Conservation (phyloP, 331 rosid genomes). For the Malus hybrid region DNA sequence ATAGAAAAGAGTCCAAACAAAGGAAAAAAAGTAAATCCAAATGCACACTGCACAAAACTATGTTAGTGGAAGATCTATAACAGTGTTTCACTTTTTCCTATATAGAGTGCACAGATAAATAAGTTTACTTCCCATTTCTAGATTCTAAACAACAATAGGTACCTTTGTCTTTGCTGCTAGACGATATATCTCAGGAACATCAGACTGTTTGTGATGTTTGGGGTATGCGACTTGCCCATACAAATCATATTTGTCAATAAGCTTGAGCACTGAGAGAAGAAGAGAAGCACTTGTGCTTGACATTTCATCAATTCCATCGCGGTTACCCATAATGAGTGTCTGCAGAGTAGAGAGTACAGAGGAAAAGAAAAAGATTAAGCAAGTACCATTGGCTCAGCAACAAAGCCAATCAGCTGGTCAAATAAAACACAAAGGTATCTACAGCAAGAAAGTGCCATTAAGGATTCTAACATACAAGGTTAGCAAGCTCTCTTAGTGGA, state of each 20-base stretch:
- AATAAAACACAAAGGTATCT: slow-evolving; percentile 18
- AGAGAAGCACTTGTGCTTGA: slow-evolving; percentile 88
- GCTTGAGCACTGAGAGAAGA: slow-evolving; percentile 90
- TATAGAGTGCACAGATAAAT: no score
- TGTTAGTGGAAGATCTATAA: no score
- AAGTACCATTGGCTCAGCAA: slow-evolving; percentile 10
- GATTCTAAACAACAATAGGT: background rate
- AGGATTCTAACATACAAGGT: slow-evolving; percentile 55
- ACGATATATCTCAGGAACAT: slow-evolving; percentile 93
- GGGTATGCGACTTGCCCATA: slow-evolving; percentile 99
- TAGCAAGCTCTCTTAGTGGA: slow-evolving; percentile 92
- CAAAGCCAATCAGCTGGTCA: slow-evolving; percentile 14
- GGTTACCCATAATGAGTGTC: slow-evolving; percentile 97
- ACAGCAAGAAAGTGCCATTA: slow-evolving; percentile 13
- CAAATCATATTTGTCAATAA: slow-evolving; percentile 90
- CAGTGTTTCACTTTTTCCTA: no score
- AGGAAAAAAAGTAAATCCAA: no score
- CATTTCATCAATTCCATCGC: slow-evolving; percentile 99
- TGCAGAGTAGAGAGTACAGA: slow-evolving; percentile 28
- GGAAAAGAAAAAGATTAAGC: slow-evolving; percentile 2
- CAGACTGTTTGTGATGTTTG: slow-evolving; percentile 94
- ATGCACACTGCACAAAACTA: no score
- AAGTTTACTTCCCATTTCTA: no score
- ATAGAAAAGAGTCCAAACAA: no score
- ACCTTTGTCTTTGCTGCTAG: slow-evolving; percentile 99